phyloP scores from a whole-genome alignment of 2,329 filamentous ascomycete species.

The Calonectria hawksworthii region DNA sequence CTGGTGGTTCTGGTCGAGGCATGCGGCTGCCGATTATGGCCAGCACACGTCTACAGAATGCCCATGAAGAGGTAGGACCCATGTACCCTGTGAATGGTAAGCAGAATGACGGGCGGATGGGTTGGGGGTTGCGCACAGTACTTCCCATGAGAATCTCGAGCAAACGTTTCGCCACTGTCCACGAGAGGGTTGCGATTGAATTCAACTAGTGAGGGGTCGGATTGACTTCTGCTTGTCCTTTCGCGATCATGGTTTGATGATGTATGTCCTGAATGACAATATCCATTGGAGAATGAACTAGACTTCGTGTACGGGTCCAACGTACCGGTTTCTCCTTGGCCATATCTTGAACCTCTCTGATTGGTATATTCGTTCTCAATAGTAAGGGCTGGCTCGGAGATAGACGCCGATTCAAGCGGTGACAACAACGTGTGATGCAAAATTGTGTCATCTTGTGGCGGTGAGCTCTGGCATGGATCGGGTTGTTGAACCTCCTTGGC shows the following conservation, averaged over 20 bases:
- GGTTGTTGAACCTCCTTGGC: neutral
- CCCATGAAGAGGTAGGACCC: constrained; percentile 28
- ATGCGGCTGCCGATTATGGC: constrained; percentile 21
- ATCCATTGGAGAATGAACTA: neutral
- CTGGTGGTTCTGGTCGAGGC: constrained; percentile 15
- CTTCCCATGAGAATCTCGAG: constrained; percentile 15
- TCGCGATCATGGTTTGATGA: neutral
- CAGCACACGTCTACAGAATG: constrained; percentile 25
- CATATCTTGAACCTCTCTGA: neutral
- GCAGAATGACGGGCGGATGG: neutral
- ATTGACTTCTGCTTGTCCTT: neutral
- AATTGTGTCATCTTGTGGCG: neutral
- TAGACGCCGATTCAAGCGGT: neutral
- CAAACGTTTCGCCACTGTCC: constrained; percentile 4
- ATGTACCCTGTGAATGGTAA: constrained; percentile 18
- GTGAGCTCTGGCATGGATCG: neutral
- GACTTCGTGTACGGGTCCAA: neutral
- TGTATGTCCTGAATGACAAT: neutral
- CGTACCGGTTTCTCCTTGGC: neutral
- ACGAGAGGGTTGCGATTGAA: constrained; percentile 10
- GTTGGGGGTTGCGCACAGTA: neutral
- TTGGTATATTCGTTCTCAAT: neutral
- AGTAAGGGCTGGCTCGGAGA: neutral
- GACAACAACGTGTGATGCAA: neutral
- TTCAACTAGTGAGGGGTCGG: neutral